Evolutionary conservation across 208 protist genomes (phyloP).

Genomic region (Kentomonas sorsogonicus): DNA sequence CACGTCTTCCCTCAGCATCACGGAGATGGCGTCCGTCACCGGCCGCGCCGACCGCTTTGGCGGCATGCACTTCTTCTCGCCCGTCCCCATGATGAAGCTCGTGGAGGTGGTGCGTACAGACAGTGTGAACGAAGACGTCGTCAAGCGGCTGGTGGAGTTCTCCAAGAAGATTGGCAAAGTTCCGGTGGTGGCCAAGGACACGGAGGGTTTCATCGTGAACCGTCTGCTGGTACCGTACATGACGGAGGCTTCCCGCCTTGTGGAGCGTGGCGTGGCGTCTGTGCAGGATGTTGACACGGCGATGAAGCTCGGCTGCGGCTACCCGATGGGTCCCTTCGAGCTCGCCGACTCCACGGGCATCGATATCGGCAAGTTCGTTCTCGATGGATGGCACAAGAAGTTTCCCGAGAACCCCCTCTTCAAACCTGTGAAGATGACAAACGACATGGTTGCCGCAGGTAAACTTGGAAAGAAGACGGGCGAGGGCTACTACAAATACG

Average conservation of each 20-base stretch:
- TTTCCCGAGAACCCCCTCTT: slow-evolving; percentile 66
- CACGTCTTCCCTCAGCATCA: slow-evolving; percentile 75
- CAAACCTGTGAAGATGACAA: slow-evolving; percentile 37
- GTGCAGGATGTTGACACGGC: slow-evolving; percentile 78
- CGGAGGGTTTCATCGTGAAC: slow-evolving; percentile 89
- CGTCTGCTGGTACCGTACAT: slow-evolving; percentile 81
- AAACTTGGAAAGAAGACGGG: slow-evolving; percentile 86
- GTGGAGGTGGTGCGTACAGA: slow-evolving; percentile 79
- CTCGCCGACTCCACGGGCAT: slow-evolving; percentile 74
- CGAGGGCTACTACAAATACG: slow-evolving; percentile 88
- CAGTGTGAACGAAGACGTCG: slow-evolving; percentile 40
- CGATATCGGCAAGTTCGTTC: slow-evolving; percentile 63
- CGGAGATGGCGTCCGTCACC: slow-evolving; percentile 51
- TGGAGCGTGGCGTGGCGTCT: slow-evolving; percentile 74
- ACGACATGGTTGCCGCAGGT: slow-evolving; percentile 53
- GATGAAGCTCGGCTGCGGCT: slow-evolving; percentile 86
- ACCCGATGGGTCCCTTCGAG: slow-evolving; percentile 89
- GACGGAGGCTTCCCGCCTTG: slow-evolving; percentile 65
- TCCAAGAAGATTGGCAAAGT: slow-evolving; percentile 57
- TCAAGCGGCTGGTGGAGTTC: slow-evolving; percentile 42
- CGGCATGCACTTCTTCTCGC: slow-evolving; percentile 89
- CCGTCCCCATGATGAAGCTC: slow-evolving; percentile 88
- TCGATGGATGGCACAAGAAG: slow-evolving; percentile 60
- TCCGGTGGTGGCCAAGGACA: slow-evolving; percentile 70
- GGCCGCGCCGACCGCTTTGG: slow-evolving; percentile 58